These are phyloP conservation scores for Moringa oleifera DNA, from an alignment of 345 rosid species.

Conservation along the genomic window DNA sequence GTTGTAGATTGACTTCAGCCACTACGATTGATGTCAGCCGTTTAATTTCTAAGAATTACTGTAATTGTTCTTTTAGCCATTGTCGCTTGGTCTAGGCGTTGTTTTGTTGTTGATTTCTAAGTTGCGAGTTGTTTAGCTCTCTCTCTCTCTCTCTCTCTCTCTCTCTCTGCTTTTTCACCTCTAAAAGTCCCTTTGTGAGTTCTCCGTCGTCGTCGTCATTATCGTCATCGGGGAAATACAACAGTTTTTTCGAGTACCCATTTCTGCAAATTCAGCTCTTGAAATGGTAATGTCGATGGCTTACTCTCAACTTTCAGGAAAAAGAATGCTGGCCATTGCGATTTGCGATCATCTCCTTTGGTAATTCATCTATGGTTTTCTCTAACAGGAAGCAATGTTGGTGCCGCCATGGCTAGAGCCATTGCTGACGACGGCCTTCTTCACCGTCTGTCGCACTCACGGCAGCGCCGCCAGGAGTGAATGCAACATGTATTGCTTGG, in stretches of 20 bases:
- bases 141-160: slow-evolving; percentile 2
- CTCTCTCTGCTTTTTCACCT: slow-evolving; percentile 4
- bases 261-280: slow-evolving; percentile 12
- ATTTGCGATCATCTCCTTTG: background rate
- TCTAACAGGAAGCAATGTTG: slow-evolving; percentile 38
- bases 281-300: slow-evolving; percentile 18
- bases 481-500: slow-evolving; percentile 87
- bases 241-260: slow-evolving; percentile 8
- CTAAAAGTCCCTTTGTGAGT: background rate
- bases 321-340: background rate
- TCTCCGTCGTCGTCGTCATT: slow-evolving; percentile 3
- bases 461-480: slow-evolving; percentile 62
- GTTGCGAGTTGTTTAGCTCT: slow-evolving; percentile 22
- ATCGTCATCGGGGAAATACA: slow-evolving; percentile 1
- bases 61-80: slow-evolving; percentile 20
- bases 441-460: slow-evolving; percentile 57
- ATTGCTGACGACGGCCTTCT: slow-evolving; percentile 54
- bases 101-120: slow-evolving; percentile 38
- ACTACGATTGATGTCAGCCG: slow-evolving; percentile 28
- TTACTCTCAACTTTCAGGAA: too few species aligned
- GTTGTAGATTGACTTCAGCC: slow-evolving; percentile 22
- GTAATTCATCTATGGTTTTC: background rate
- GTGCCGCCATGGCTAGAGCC: slow-evolving; percentile 82
- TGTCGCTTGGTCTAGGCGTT: slow-evolving; percentile 27
- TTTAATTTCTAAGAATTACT: slow-evolving; percentile 10